Evolutionary conservation across 2,329 filamentous ascomycete species (phyloP).

Genomic region (Trichoderma pleuroti): DNA sequence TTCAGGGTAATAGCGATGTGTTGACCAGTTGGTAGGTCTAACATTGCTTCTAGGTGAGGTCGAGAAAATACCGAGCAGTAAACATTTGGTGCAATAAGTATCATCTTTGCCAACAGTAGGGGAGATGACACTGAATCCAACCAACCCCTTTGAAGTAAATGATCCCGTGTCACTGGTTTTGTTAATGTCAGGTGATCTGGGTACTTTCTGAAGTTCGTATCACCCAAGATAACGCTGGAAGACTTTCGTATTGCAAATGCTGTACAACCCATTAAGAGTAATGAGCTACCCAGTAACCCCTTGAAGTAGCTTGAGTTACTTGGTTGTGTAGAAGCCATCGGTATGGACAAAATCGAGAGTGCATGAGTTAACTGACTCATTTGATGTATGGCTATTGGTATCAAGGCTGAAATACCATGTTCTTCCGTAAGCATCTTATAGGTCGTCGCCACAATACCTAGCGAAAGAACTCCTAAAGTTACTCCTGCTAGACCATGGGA

Average conservation of each 20-base stretch:
- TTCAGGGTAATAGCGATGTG: slow-evolving; percentile 51
- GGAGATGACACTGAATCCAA: background rate
- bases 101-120: slow-evolving; percentile 43
- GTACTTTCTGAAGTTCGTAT: background rate
- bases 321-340: background rate
- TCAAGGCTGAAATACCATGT: background rate
- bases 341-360: background rate
- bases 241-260: background rate
- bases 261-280: background rate
- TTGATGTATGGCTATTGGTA: background rate
- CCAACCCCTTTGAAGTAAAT: background rate
- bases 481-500: background rate
- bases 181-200: background rate
- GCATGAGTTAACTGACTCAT: background rate
- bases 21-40: slow-evolving; percentile 55
- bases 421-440: background rate
- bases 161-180: background rate
- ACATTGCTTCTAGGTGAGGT: slow-evolving; percentile 40
- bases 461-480: background rate
- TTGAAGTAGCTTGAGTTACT: background rate
- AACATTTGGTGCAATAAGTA: slow-evolving; percentile 40
- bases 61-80: slow-evolving; percentile 48
- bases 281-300: background rate
- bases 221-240: background rate
- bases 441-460: background rate